Conservation (phyloP, 192 early-diverging fungal genomes). For the Funneliformis mosseae region DNA sequence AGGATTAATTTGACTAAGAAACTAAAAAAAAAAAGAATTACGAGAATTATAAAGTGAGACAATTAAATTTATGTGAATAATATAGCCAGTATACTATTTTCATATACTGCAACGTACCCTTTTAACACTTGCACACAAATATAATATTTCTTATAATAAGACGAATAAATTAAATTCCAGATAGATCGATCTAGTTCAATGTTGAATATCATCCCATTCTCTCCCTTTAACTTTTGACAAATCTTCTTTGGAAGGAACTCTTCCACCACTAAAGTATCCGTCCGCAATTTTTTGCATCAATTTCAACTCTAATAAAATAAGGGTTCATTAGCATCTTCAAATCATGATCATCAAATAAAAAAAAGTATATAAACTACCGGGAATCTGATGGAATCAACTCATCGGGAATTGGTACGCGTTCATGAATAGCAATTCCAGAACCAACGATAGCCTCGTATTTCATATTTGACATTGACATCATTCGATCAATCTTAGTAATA, state of each 20-base stretch:
- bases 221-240: slow-evolving; percentile 77
- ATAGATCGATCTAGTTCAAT: slow-evolving; percentile 32
- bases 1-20: not conserved
- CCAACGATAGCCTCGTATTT: slow-evolving; percentile 93
- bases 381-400: slow-evolving; percentile 89
- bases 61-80: too few relatives aligned
- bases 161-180: not conserved
- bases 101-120: too few relatives aligned
- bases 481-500: slow-evolving; percentile 88
- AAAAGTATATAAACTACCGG: slow-evolving; percentile 35
- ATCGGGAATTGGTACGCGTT: slow-evolving; percentile 86
- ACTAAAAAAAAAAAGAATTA: not conserved
- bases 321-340: not conserved
- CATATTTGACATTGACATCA: slow-evolving; percentile 69
- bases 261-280: slow-evolving; percentile 87
- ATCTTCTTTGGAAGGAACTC: slow-evolving; percentile 57
- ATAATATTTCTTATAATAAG: not conserved
- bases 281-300: slow-evolving; percentile 95
- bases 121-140: too few relatives aligned
- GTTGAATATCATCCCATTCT: slow-evolving; percentile 75
- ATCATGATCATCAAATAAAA: not conserved
- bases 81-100: too few relatives aligned
- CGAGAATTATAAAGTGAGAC: too few relatives aligned
- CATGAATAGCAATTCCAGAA: slow-evolving; percentile 85
- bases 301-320: slow-evolving; percentile 70